Evolutionary conservation across 1,139 yeast genomes (phyloP).

Genomic region (Hyphopichia pseudoburtonii): DNA sequence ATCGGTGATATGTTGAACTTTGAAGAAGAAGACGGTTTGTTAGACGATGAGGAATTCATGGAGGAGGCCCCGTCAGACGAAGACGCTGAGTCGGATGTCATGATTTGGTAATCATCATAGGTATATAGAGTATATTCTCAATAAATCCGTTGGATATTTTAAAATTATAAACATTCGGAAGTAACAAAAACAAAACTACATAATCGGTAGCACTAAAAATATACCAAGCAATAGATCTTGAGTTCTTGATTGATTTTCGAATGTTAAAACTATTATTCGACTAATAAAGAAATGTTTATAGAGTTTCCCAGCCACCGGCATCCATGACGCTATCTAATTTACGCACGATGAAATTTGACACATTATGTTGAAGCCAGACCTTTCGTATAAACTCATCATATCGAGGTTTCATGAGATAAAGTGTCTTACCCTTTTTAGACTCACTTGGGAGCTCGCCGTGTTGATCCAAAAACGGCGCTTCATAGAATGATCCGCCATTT

Average conservation of each 20-base stretch:
- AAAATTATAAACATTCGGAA: too few relatives aligned
- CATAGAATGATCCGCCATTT: slow-evolving; percentile 77
- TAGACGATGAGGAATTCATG: slow-evolving; percentile 8
- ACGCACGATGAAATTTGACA: slow-evolving; percentile 76
- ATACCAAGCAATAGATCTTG: too few relatives aligned
- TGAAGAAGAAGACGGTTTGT: slow-evolving; percentile 12
- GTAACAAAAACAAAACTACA: too few relatives aligned
- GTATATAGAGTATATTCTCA: too few relatives aligned
- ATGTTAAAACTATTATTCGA: too few relatives aligned
- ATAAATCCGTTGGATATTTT: too few relatives aligned
- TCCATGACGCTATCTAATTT: slow-evolving; percentile 76
- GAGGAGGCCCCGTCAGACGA: slow-evolving; percentile 2
- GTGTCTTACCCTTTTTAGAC: slow-evolving; percentile 68
- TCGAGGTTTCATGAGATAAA: slow-evolving; percentile 60
- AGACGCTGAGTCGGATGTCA: too few relatives aligned
- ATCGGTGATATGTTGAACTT: slow-evolving; percentile 5
- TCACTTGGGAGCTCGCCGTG: slow-evolving; percentile 89
- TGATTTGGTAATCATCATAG: too few relatives aligned
- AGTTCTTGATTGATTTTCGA: too few relatives aligned
- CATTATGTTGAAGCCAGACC: slow-evolving; percentile 78
- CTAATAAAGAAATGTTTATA: too few relatives aligned
- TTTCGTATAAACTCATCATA: slow-evolving; percentile 68
- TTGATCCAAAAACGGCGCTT: slow-evolving; percentile 80
- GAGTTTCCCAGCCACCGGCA: slow-evolving; percentile 95
- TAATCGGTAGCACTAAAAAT: too few relatives aligned